Evolutionary conservation across 169 alveolate genomes (phyloP), one percentile per base, ranked within the genome.

Genomic region (Pseudocohnilembus persalinus): DNA sequence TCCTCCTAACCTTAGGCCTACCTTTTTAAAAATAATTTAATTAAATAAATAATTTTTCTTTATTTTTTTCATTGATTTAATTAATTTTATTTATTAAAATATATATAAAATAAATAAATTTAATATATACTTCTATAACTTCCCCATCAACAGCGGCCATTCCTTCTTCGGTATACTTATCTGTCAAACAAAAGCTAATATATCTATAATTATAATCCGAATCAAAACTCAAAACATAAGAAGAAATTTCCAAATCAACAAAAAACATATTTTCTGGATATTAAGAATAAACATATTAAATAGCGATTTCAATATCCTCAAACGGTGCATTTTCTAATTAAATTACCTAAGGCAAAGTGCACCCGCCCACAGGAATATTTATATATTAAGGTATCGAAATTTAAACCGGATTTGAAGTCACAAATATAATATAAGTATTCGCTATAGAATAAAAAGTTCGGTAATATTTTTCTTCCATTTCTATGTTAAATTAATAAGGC

Each of bases 301-400:
- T 77, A 0, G 82, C 30, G 0, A 77, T 79, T 28, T 79, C 65
- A 0, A 79, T 75, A 79, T 79, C 76, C 0, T 29, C 73, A 34
- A n/a, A 79, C 0, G 84, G 84, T 1, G 33, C 31, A 64, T 72
- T 79, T 29, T 34, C 65, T 26, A 79, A 15, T 20, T 1, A 11
- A 28, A 79, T 49, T 31, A 49, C n/a, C 31, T 79, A n/a, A 15
- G 84, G 84, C 0, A 79, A 72, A 64, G 76, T 34, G 76, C 84
- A 79, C 6, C 84, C 84, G 27, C 76, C 76, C 27, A 35, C 27
- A 28, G 84, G 84, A 1, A 79, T 75, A 64, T 35, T 79, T 11
- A 79, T 63, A 15, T 27, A 28, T 25, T 26, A 15, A 49, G 84
- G 84, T 15, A 72, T 79, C 27, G 31, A 25, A 28, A 79, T 63